These are phyloP conservation scores for Sclerotinia subarctica DNA, from an alignment of 2,329 filamentous ascomycete species.

Conservation along the genomic window DNA sequence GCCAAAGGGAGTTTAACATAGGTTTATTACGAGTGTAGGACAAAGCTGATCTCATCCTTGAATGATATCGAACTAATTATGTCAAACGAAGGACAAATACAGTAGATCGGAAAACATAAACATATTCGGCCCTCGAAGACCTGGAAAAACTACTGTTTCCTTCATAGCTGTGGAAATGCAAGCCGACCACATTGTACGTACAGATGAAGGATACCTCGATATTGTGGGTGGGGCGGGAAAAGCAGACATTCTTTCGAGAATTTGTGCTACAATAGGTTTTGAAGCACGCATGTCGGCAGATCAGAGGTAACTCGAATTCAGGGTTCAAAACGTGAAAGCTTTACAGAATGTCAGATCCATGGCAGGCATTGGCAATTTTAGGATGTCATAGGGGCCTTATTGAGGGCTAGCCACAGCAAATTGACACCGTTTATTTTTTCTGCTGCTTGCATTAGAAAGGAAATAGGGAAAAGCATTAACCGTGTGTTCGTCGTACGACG, in stretches of 20 bases:
- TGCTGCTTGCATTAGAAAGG: neutral
- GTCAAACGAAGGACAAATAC: no score
- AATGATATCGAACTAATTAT: no score
- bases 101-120: no score
- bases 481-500: neutral
- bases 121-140: no score
- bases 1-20: no score
- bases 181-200: neutral
- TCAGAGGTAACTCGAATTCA: neutral
- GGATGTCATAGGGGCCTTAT: neutral
- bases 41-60: no score
- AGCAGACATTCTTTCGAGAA: neutral
- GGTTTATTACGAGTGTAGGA: no score
- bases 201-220: neutral
- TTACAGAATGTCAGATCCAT: neutral
- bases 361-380: neutral
- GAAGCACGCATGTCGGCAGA: no score
- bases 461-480: neutral
- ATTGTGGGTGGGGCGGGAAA: neutral
- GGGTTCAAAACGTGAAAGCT: neutral
- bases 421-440: neutral
- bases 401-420: slow-evolving; percentile 1
- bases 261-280: neutral
- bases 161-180: no score
- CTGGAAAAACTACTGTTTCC: no score